A percentile compares a stretch with the other conserved stretches of the same genome.
These are phyloP conservation scores for Myriangium duriaei DNA, from an alignment of 2,329 filamentous ascomycete species.

Conservation along the genomic window DNA sequence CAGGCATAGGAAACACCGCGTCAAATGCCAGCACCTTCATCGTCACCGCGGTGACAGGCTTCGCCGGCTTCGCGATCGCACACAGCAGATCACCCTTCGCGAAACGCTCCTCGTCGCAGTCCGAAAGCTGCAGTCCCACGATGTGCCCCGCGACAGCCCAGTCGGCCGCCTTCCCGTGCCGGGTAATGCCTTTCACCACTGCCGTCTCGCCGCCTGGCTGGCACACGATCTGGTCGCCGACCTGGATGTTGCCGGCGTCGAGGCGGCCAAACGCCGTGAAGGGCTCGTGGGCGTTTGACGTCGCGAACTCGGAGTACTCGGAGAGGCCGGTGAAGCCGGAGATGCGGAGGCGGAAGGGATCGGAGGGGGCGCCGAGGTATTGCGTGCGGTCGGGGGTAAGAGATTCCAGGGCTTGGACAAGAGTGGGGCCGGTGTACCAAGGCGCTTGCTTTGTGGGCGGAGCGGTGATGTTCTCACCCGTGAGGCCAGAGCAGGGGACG, in stretches of 20 bases:
- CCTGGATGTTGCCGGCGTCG: constrained; percentile 70
- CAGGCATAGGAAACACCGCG: constrained; percentile 72
- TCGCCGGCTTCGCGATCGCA: constrained; percentile 26
- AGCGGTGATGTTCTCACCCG: constrained; percentile 71
- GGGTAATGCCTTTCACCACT: constrained; percentile 67
- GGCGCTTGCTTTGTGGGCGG: constrained; percentile 38
- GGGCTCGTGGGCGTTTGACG: constrained; percentile 1
- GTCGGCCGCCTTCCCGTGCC: constrained; percentile 59
- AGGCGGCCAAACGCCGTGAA: constrained; percentile 76
- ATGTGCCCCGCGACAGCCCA: constrained; percentile 94
- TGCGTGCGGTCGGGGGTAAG: constrained; percentile 47
- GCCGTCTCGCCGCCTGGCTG: constrained; percentile 75
- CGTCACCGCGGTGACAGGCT: constrained; percentile 62
- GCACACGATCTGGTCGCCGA: constrained; percentile 66
- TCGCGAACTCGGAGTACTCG: constrained; percentile 4
- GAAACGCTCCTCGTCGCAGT: constrained; percentile 70
- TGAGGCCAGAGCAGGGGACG: constrained; percentile 78
- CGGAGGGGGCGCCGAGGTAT: constrained; percentile 49
- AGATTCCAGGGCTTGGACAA: constrained; percentile 76
- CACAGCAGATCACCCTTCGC: constrained; percentile 75
- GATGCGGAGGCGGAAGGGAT: constrained; percentile 75
- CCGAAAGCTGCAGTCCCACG: constrained; percentile 65
- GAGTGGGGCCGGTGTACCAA: constrained; percentile 72
- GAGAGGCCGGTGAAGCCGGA: constrained; percentile 64
- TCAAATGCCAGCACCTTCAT: constrained; percentile 84